Evolutionary conservation across 2,329 filamentous ascomycete species (phyloP), one percentile per base, ranked within the genome.

Genomic region (Gremmenia infestans): DNA sequence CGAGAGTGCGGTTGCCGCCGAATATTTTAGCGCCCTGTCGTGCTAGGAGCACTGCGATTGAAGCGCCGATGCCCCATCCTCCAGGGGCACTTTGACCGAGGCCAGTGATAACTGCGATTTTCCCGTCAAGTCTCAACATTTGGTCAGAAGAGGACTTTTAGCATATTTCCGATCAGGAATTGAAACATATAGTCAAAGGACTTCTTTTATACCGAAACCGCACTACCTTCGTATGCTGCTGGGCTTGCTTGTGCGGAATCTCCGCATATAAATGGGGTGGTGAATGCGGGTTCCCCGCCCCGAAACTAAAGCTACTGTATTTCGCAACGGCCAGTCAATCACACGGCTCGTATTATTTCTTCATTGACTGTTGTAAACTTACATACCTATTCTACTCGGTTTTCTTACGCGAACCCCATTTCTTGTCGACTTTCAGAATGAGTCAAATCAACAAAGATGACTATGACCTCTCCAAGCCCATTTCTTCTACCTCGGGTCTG

Each of bases 381-480:
- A 12, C 9, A 32, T 12, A 32, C 9, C 3, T 12, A 12, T 12
- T 32, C 28, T 12, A 3, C 9, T 12, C 11, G 1, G 12, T 32
- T 32, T 32, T 12, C 4, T 9, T 11, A 3, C 1, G 9, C 8
- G 4, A 32, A 3, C 3, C 28, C 9, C 9, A 9, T 17, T 17
- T 23, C 19, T 4, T 45, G 7, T 11, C 8, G 14, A 12, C 5
- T 2, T 14, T 17, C 4, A 48, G n/a, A 22, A 48, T 48, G 45
- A 32, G 23, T 48, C 23, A 25, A 48, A 35, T 48, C 23, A 32
- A 48, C 15, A 48, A 25, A 48, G 23, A 48, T 15, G 77, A 88
- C 69, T 88, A 88, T 64, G 75, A 87, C 64, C 78, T 88, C 15
- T 73, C 74, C 17, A 74, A 68, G 1, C 78, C 82, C 1, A 79